Conservation (phyloP, 2,329 filamentous ascomycete genomes). For the Talaromyces islandicus region DNA sequence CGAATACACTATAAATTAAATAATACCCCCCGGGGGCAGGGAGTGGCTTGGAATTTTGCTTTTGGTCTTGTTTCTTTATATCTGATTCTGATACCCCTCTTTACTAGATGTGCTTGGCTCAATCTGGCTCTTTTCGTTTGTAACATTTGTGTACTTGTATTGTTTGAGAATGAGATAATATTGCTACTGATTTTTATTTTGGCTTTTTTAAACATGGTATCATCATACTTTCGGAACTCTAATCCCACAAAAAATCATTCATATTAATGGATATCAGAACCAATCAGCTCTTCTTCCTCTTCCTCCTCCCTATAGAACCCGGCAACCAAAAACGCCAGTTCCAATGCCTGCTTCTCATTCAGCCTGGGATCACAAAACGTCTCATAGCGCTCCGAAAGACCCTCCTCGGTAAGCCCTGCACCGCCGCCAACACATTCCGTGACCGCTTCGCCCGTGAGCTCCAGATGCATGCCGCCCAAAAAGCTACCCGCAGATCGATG, state of each 20-base stretch:
- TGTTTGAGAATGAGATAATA: neutral
- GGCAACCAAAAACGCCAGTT: slow-evolving; percentile 88
- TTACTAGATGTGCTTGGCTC: neutral
- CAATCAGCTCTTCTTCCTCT: neutral
- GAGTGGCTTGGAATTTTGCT: neutral
- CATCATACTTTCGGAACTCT: neutral
- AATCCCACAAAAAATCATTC: neutral
- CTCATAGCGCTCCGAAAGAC: slow-evolving; percentile 84
- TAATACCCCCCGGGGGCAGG: neutral
- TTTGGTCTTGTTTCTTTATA: neutral
- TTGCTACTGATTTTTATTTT: neutral
- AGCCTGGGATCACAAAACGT: slow-evolving; percentile 92
- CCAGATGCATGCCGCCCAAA: slow-evolving; percentile 88
- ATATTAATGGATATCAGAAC: neutral
- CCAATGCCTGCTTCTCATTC: slow-evolving; percentile 96
- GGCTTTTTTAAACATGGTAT: neutral
- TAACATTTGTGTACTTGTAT: neutral
- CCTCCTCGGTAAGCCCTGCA: slow-evolving; percentile 78
- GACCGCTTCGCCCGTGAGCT: slow-evolving; percentile 91
- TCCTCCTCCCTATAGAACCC: slow-evolving; percentile 61
- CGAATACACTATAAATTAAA: neutral
- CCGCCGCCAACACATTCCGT: slow-evolving; percentile 94
- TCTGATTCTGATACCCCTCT: neutral
- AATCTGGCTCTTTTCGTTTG: neutral
- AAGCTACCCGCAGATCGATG: slow-evolving; percentile 80